Base-by-base conservation (phyloP, 805 yeast species). In the Starmerella kuoi region DNA sequence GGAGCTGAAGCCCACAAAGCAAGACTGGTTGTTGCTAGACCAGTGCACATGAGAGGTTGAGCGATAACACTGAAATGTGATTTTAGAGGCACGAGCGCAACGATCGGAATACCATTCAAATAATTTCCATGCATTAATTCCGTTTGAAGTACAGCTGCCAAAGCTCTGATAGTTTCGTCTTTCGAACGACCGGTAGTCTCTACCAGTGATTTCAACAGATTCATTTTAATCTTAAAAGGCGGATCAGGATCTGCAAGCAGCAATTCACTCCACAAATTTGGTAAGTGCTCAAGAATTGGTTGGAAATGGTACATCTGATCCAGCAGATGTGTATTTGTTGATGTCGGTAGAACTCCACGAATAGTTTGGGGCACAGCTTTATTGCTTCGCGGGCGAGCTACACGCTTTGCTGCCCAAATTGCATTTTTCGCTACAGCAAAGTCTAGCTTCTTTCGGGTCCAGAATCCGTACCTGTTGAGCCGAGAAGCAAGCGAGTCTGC, bases 401-500 rank as follows among this genome's bases (percentile, higher is more conserved):
- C 37, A 7, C 8, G 20, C 25, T 48, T 45, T 9, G 44, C 40
- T 4, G 49, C 47, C 2, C 7, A 14, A 12, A 48, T 17, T 4
- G 52, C 52, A 35, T 48, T 36, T 15, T 37, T 32, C 5, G 40
- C 47, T 2, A 43, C 41, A 1, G 18, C 21, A 18, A 41, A 33
- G 17, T 41, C 40, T 25, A 44, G 44, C 1, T 11, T 15, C 4
- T n/a, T 3, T 5, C 39, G 41, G 11, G 20, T 22, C 43, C 44
- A 46, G 35, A 48, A 46, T 8, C 36, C 23, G 35, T 39, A 32
- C 25, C 38, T 36, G 2, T 25, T 20, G 31, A 52, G 49, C 31
- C 55, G 43, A 8, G 26, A 12, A 4, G 46, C 44, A 17, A 52
- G 40, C 33, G 41, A 37, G 12, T 21, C 22, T 2, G 42, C 40